Percentiles rank a stretch among this genome's conserved stretches.
These are phyloP conservation scores for Suillus cothurnatus DNA, from an alignment of 768 basidiomycete genomes.

Conservation along the genomic window DNA sequence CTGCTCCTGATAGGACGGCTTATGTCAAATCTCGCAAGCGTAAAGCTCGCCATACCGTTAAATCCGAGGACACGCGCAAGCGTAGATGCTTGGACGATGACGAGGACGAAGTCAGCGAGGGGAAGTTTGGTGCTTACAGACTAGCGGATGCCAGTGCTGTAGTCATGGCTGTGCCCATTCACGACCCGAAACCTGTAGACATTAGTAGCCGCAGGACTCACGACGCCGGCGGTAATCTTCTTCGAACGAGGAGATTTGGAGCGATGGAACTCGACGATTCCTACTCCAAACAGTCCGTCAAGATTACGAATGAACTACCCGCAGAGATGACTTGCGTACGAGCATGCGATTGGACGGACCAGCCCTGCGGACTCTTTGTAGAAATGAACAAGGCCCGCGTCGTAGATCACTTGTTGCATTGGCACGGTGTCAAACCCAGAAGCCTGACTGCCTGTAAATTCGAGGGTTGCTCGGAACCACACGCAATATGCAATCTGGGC, in stretches of 20 bases:
- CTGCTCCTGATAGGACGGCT: too few species aligned
- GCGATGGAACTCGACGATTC: slow-evolving; percentile 1
- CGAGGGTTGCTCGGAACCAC: background rate
- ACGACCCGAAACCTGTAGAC: background rate
- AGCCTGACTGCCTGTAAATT: background rate
- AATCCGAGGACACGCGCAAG: background rate
- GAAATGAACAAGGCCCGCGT: background rate
- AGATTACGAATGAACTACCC: background rate
- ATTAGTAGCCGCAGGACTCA: background rate
- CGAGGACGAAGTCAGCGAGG: background rate
- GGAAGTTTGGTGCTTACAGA: background rate
- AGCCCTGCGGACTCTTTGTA: background rate
- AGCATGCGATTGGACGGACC: background rate
- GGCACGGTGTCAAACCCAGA: background rate
- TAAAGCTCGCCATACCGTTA: background rate
- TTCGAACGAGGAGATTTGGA: background rate
- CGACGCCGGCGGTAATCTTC: background rate
- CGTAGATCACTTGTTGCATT: background rate
- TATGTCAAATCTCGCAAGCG: background rate
- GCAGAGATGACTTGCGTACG: background rate
- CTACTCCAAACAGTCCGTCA: background rate
- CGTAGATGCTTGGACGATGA: background rate
- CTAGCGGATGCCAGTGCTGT: background rate
- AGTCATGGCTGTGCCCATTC: background rate
- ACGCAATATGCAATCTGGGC: background rate